Base-by-base conservation (phyloP, 345 rosid genomes). In the Acer saccharum region DNA sequence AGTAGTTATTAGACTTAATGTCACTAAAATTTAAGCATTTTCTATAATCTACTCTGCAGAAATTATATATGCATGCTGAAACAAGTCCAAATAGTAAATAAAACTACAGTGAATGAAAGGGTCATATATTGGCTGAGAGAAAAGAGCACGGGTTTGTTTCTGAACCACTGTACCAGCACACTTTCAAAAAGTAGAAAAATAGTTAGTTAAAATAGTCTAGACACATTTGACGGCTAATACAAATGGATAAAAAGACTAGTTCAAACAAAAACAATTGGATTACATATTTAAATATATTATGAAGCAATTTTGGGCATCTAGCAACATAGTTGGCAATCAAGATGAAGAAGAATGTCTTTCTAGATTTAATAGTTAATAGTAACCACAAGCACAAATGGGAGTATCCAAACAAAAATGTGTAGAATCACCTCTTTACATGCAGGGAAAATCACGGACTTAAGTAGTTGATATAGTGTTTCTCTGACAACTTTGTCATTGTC, bases 401-500 rank as follows among this genome's bases (percentile, higher is more conserved):
- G 64, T 35, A 52, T 20, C 11, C 9, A 64, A 67, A 12, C 20
- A 61, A 25, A 62, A 73, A 43, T 67, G 43, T 39, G 72, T 78
- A 75, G 21, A 23, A 16, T 73, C 85, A 94, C 99, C 98, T 94
- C 97, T 78, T 84, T 78, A 74, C 90, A 93, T 20, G 74, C 84
- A 75, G 93, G 97, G 75, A 96, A 89, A 77, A 96, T 76, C 69
- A 83, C 86, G 4, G 81, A 57, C 81, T 91, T 79, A 55, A 94
- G 86, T 61, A 96, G 89, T 54, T 75, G 86, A 86, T 87, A 92
- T 5, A 96, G 78, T 13, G 78, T 74, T 55, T 92, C 90, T 74
- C 97, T 90, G 58, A 92, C 97, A 20, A 74, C 57, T 76, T 84
- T 80, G 77, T 91, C 93, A 75, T 84, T 89, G 84, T 96, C 99